Conservation (phyloP, 108 stramenopile species). For the Conticribra guillardii region DNA sequence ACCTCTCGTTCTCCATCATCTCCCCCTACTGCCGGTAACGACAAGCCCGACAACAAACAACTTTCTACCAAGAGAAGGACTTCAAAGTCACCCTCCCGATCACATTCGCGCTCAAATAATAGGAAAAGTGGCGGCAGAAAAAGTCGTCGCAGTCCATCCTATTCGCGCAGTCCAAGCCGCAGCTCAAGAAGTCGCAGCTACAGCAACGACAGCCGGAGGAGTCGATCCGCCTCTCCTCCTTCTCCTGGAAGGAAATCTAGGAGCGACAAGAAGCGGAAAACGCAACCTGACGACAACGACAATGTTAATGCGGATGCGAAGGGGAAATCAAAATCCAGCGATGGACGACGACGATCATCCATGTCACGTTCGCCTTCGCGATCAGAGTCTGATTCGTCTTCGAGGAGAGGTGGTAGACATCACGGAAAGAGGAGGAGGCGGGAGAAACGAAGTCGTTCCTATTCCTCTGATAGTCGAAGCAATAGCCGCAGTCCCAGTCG, state of each 20-base stretch:
- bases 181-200: slow-evolving; percentile 17
- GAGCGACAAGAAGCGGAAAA: slow-evolving; percentile 8
- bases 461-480: slow-evolving; percentile 20
- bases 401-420: slow-evolving; percentile 6
- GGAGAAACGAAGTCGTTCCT: slow-evolving; percentile 12
- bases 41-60: not conserved
- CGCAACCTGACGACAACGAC: slow-evolving; percentile 1
- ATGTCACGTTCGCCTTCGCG: slow-evolving; percentile 3
- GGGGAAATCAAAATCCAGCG: not conserved
- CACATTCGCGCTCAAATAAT: not conserved
- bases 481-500: slow-evolving; percentile 23
- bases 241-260: not conserved
- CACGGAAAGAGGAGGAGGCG: not conserved
- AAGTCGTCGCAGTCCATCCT: slow-evolving; percentile 5
- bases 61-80: not conserved
- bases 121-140: slow-evolving; percentile 4
- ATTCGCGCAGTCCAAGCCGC: slow-evolving; percentile 21
- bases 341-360: not conserved
- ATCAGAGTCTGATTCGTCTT: slow-evolving; percentile 3
- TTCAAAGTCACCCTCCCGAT: not conserved
- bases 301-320: not conserved
- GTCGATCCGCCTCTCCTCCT: slow-evolving; percentile 5
- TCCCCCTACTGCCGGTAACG: not conserved
- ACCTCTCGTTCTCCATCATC: not conserved
- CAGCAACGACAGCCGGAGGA: slow-evolving; percentile 14